These are phyloP conservation scores for Tilletia caries DNA, from an alignment of 1,284 basidiomycete species.

Conservation along the genomic window DNA sequence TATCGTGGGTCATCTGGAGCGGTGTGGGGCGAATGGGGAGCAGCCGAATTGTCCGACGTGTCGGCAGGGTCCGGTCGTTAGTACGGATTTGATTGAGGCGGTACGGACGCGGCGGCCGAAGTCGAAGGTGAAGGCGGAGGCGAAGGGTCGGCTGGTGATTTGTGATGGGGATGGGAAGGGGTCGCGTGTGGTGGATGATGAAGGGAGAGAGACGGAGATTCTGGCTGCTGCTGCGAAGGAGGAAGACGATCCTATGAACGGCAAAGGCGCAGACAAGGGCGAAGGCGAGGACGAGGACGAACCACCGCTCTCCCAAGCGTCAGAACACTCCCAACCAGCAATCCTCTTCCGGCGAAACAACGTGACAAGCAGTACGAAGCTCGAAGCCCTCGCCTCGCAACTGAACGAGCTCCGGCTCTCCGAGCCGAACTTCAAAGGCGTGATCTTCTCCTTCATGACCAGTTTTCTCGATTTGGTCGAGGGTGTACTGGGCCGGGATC, in stretches of 20 bases:
- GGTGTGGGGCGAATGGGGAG: conserved; percentile 66
- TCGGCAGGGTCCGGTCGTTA: conserved; percentile 53
- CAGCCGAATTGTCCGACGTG: conserved; percentile 56
- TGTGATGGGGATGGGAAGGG: not conserved
- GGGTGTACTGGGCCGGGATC: conserved; percentile 30
- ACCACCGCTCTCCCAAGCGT: not conserved
- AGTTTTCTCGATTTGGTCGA: conserved; percentile 53
- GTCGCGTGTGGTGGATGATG: not conserved
- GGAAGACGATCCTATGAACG: conserved; percentile 36
- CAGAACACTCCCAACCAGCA: conserved; percentile 53
- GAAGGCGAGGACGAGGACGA: not conserved
- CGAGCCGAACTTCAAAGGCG: conserved; percentile 54
- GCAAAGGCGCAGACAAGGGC: not conserved
- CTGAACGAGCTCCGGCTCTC: conserved; percentile 62
- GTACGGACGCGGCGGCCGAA: conserved; percentile 45
- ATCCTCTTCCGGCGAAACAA: conserved; percentile 71
- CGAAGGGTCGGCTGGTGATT: conserved; percentile 44
- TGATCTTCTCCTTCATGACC: conserved; percentile 56
- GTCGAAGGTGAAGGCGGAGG: not conserved
- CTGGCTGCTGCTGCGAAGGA: conserved; percentile 44
- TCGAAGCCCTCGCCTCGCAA: conserved; percentile 69
- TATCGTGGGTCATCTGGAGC: conserved; percentile 67
- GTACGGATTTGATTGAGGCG: conserved; percentile 63
- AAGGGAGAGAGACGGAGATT: conserved; percentile 16
- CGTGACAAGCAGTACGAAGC: conserved; percentile 81